Conservation (phyloP, 768 basidiomycete species). For the Rhodotorula babjevae region DNA sequence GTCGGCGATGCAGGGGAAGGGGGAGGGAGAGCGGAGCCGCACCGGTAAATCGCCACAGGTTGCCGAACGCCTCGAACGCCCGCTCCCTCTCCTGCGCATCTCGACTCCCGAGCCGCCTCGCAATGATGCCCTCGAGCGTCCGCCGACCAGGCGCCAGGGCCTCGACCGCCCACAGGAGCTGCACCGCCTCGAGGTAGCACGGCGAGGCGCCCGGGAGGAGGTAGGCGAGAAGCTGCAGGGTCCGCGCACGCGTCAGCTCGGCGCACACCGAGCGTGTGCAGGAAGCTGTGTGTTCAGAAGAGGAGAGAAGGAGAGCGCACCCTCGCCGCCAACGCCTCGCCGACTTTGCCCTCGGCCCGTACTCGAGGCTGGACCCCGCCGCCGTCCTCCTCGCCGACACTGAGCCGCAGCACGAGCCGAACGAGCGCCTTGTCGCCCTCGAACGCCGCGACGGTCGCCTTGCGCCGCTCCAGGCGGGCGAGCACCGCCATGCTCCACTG, state of each 20-base stretch:
- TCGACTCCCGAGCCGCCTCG: slow-evolving; percentile 62
- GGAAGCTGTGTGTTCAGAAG: too few species aligned
- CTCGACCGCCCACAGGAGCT: slow-evolving; percentile 76
- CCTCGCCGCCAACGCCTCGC: slow-evolving; percentile 59
- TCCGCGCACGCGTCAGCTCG: slow-evolving; percentile 5
- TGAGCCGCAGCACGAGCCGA: background rate
- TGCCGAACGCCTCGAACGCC: slow-evolving; percentile 81
- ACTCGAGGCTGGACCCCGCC: slow-evolving; percentile 47
- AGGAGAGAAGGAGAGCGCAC: slow-evolving; percentile 44
- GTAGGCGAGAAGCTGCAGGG: slow-evolving; percentile 62
- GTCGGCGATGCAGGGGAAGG: too few species aligned
- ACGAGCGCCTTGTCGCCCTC: background rate
- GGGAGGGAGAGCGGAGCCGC: too few species aligned
- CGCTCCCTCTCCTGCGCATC: slow-evolving; percentile 54
- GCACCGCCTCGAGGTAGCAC: slow-evolving; percentile 77
- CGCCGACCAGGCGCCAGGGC: slow-evolving; percentile 54
- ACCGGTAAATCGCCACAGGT: slow-evolving; percentile 68
- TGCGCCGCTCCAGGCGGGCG: background rate
- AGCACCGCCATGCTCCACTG: background rate
- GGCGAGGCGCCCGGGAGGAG: slow-evolving; percentile 56
- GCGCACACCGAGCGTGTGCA: too few species aligned
- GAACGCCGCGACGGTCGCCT: background rate
- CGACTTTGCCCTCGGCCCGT: slow-evolving; percentile 51
- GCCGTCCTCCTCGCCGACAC: background rate
- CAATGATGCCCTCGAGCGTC: slow-evolving; percentile 68